These are phyloP conservation scores for Podila verticillata DNA, from an alignment of 192 early-diverging fungal genomes.

Conservation along the genomic window DNA sequence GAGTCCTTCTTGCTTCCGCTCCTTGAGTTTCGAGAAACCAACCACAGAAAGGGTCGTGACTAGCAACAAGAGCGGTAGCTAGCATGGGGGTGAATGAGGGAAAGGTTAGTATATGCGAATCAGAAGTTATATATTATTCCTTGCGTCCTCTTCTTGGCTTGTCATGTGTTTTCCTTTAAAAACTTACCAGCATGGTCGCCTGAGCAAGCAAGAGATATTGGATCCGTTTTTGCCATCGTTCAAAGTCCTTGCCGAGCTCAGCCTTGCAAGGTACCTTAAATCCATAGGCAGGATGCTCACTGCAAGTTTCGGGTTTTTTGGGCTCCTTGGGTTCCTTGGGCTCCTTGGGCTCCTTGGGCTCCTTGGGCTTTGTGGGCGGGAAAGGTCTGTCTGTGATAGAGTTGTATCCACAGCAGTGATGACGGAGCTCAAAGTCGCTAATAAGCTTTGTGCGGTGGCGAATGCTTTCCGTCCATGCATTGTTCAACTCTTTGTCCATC, in stretches of 20 bases:
- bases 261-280: constrained; percentile 22
- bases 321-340: not conserved
- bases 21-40: constrained; percentile 16
- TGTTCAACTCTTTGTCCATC: constrained; percentile 19
- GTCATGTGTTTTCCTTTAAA: not conserved
- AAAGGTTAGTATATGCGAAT: not conserved
- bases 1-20: constrained; percentile 5
- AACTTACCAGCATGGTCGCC: constrained; percentile 13
- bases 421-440: constrained; percentile 28
- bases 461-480: constrained; percentile 4
- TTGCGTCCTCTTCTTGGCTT: not conserved
- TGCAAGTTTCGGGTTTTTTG: not conserved
- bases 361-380: not conserved
- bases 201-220: constrained; percentile 15
- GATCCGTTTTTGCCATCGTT: constrained; percentile 23
- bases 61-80: constrained; percentile 17
- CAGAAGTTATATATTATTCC: not conserved
- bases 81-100: not conserved
- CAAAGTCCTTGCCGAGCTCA: constrained; percentile 26
- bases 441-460: constrained; percentile 2
- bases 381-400: constrained; percentile 5
- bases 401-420: constrained; percentile 23
- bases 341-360: not conserved
- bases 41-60: constrained; percentile 11
- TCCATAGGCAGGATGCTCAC: not conserved